Base-by-base conservation (phyloP, 1,284 basidiomycete species). In the Macrocystidia cucumis region DNA sequence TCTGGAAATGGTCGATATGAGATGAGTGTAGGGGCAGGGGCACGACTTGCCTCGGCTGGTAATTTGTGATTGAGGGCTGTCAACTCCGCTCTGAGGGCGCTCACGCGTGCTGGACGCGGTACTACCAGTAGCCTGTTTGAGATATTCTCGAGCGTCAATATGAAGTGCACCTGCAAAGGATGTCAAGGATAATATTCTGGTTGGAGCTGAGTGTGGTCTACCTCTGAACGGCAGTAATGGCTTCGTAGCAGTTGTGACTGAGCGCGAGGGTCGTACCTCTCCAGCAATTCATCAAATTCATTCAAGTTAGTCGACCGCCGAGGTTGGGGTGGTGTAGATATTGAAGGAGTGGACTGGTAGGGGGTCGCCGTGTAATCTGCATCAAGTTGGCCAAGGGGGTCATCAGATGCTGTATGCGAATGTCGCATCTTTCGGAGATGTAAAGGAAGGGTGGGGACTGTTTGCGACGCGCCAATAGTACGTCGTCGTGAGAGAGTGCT, bases 61-160 rank as follows among this genome's bases (percentile, higher is more conserved):
- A 99, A 72, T 54, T 88, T 91, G 56, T 98, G 95, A 54, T 99
- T 99, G 35, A 99, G 65, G 16, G 84, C 85, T 2, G 96, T 99
- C 42, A 99, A 65, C 56, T 98, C 96, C 14, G 96, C 96, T 50
- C 96, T 72, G 29, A 99, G 66, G 11, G 96, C 95, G 51, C 91
- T 95, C 17, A 98, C 85, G 26, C 96, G 80, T 14, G 96, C 96
- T 26, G 85, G 90, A 54, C 91, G 90, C 3, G 96, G 96, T 1
- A 98, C 81, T 18, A 96, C 81, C 39, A 98, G 64, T 25, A 99
- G 67, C 32, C 91, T 77, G 52, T 95, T 93, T 43, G 86, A 91
- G 48, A 98, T 96, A 53, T 86, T 89, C 59, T 98, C 93, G 35
- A 99, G 69, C 5, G 79, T 73, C 24, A 92, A 74, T 22, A 98